Base-by-base conservation (phyloP, 129 eudicot genomes). In the Tagetes patula region DNA sequence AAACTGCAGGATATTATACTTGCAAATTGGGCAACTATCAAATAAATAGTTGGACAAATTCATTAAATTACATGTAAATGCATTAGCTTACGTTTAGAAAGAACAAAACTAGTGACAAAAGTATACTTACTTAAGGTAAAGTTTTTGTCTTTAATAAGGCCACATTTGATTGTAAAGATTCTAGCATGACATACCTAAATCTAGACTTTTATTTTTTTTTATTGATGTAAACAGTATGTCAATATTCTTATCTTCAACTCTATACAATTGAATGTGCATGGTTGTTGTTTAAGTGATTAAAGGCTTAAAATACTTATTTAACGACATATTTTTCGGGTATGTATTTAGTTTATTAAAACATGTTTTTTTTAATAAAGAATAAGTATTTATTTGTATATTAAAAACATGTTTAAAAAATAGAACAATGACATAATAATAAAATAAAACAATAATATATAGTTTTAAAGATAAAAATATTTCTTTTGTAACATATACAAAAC, bases 41-140 rank as follows among this genome's bases (percentile, higher is more conserved):
- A 10, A 9, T 58, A 0, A 58, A 2, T 31, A 58, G 5, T 8
- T 58, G 9, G 9, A 58, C 38, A 58, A 58, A 58, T 31, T 31
- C 10, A 59, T 31, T 56, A 8, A 56, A 31, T 8, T 59, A 59
- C 65, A 10, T 59, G 63, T 36, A 9, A 10, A 32, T 33, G n/a
- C 65, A 59, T 59, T 33, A 59, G 33, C 65, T 59, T 59, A 59
- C 6, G 67, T 36, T 34, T 36, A 36, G 30, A 34, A 61, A 36
- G 45, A 61, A 61, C 67, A 61, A 61, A 61, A 38, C 27, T 61
- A 61, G 67, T 34, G 67, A 61, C 43, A 36, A 61, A 61, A 61
- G 30, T 36, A 61, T 61, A 61, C 45, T 13, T 61, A 36, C 43
- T 33, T 11, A 61, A 55, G 41, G 10, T 12, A 61, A 61, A 0